Evolutionary conservation across 2,329 filamentous ascomycete genomes (phyloP).

Genomic region (Monascus ruber): DNA sequence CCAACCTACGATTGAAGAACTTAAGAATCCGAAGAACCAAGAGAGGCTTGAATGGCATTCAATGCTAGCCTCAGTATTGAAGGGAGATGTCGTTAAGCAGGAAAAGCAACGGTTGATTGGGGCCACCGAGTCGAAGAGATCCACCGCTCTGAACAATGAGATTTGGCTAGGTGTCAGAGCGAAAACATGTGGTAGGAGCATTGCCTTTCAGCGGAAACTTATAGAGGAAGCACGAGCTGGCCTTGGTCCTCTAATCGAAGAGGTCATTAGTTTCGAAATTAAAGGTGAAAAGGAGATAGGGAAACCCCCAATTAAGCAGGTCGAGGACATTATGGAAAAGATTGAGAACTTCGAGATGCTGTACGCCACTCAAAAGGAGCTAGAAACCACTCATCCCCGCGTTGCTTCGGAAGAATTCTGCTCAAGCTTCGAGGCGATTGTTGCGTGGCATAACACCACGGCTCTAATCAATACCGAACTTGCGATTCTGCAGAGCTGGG

Average conservation of each 20-base stretch:
- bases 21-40: slow-evolving; percentile 75
- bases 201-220: slow-evolving; percentile 75
- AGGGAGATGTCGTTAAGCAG: slow-evolving; percentile 91
- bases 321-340: slow-evolving; percentile 77
- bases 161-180: slow-evolving; percentile 84
- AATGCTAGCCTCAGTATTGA: slow-evolving; percentile 91
- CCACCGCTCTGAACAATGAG: slow-evolving; percentile 55
- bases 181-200: slow-evolving; percentile 68
- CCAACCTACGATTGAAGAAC: slow-evolving; percentile 78
- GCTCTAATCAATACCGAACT: slow-evolving; percentile 93
- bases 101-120: slow-evolving; percentile 94
- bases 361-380: slow-evolving; percentile 67
- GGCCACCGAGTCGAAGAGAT: slow-evolving; percentile 60
- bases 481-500: slow-evolving; percentile 85
- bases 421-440: slow-evolving; percentile 76
- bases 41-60: slow-evolving; percentile 95
- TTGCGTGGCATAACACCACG: slow-evolving; percentile 95
- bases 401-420: slow-evolving; percentile 66
- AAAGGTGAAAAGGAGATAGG: slow-evolving; percentile 87
- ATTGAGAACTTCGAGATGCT: slow-evolving; percentile 80
- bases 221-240: slow-evolving; percentile 71
- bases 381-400: slow-evolving; percentile 63
- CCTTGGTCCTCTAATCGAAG: slow-evolving; percentile 66
- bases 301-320: slow-evolving; percentile 77
- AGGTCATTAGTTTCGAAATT: slow-evolving; percentile 86